Evolutionary conservation across 2,329 filamentous ascomycete species (phyloP), one percentile per base, ranked within the genome.

Genomic region (Penicillium palitans): DNA sequence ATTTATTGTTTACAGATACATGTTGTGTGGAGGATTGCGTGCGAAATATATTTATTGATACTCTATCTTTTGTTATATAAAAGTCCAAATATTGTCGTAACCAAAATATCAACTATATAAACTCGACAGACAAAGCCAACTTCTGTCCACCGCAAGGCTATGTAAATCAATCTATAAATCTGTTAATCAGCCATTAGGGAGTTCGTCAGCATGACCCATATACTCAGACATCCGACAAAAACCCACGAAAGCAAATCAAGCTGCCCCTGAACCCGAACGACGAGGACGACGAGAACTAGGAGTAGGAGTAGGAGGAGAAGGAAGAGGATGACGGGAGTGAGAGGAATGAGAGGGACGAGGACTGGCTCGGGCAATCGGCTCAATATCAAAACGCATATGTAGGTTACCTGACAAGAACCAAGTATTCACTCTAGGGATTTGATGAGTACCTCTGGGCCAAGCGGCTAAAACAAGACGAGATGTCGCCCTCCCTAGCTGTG

Each of bases 341-440:
- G 27, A 2, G 8, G 27, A 2, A 1, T 5, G 9, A 27, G 21
- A 2, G 2, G 25, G 17, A 6, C 1, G 12, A 19, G 13, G 10
- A 15, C 12, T n/a, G 21, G 6, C 4, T 6, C 0, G 4, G 25
- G 0, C 17, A 21, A 31, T 31, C n/a, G 6, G 15, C 9, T n/a
- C 31, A 47, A 57, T 57, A 35, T 57, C 55, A 29, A 57, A 57
- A 4, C 55, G 33, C 19, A 57, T 39, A 9, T 53, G 15, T 9
- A 53, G 17, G 13, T 12, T 3, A 6, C 9, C 6, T 10, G 4
- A 2, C 10, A 3, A 9, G 17, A 41, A 53, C 33, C 35, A 57
- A 21, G 31, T 41, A 4, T 29, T 13, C 6, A 57, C 42, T 7
- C 6, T 9, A 10, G 7, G 1, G 9, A 57, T 48, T 4, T 9